These are phyloP conservation scores for Kurtzmaniella quercitrusa DNA, from an alignment of 1,139 yeast genomes.

Conservation along the genomic window DNA sequence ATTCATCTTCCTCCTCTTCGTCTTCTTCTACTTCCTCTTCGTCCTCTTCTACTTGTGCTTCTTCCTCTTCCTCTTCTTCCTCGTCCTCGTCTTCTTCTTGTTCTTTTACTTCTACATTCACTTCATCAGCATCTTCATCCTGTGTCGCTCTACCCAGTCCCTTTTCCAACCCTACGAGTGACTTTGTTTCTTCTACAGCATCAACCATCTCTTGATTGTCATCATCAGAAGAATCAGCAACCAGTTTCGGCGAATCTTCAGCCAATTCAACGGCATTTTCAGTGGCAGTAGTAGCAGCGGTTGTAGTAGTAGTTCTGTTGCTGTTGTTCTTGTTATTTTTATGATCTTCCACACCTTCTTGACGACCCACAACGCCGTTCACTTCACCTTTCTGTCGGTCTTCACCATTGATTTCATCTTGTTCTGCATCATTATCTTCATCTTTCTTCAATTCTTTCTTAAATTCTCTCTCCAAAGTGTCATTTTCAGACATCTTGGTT, in stretches of 20 bases:
- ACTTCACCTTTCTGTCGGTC: too few relatives aligned
- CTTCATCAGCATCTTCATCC: conserved; percentile 2
- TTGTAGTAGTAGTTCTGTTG: too few relatives aligned
- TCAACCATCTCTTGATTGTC: neutral
- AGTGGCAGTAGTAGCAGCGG: too few relatives aligned
- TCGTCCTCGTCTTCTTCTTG: conserved; percentile 4
- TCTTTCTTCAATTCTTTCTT: neutral
- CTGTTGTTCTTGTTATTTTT: too few relatives aligned
- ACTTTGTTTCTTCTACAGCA: neutral
- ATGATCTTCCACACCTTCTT: too few relatives aligned
- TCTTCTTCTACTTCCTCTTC: conserved; percentile 4
- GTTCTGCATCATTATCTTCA: too few relatives aligned
- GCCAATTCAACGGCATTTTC: neutral
- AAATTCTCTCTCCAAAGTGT: too few relatives aligned
- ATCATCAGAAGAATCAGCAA: neutral
- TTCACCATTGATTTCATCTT: too few relatives aligned
- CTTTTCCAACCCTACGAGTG: neutral
- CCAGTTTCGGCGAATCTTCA: neutral
- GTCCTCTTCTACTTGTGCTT: conserved; percentile 4
- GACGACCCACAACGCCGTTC: too few relatives aligned
- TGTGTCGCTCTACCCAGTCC: too few relatives aligned
- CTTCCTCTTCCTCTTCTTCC: conserved; percentile 4
- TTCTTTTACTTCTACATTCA: neutral
- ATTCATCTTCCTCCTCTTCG: conserved; percentile 1
- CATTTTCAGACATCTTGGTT: too few relatives aligned